Conservation (phyloP, 169 alveolate genomes). For the Eimeria falciformis region DNA sequence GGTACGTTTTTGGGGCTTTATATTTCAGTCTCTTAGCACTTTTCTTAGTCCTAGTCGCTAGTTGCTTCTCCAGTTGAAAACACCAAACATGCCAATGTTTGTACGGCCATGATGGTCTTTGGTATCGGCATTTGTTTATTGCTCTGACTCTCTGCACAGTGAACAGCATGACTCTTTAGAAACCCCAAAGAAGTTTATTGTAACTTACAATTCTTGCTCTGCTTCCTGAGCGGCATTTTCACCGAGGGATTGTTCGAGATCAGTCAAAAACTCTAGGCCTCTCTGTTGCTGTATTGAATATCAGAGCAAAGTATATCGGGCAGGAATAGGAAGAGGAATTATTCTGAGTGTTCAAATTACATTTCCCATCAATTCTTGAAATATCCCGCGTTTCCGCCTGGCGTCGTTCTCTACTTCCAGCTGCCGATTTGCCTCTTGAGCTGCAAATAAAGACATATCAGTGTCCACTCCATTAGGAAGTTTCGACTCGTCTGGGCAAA, state of each 20-base stretch:
- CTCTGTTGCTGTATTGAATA: background rate
- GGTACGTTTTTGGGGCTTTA: too few relatives aligned
- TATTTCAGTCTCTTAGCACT: too few relatives aligned
- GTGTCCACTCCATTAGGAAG: constrained; percentile 46
- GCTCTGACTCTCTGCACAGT: too few relatives aligned
- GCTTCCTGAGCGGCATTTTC: too few relatives aligned
- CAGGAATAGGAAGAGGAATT: background rate
- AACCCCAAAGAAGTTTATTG: too few relatives aligned
- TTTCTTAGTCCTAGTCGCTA: too few relatives aligned
- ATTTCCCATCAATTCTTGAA: background rate
- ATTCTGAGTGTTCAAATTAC: background rate
- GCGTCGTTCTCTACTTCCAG: background rate
- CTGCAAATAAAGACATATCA: constrained; percentile 23
- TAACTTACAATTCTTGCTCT: too few relatives aligned
- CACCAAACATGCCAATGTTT: too few relatives aligned
- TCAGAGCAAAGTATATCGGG: background rate
- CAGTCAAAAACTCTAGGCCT: background rate
- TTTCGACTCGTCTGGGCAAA: constrained; percentile 34
- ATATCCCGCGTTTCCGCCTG: background rate
- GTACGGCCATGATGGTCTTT: too few relatives aligned
- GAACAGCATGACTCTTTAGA: too few relatives aligned
- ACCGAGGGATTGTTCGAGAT: constrained; percentile 15
- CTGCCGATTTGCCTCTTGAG: background rate
- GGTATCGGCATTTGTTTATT: too few relatives aligned
- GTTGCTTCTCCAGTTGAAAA: too few relatives aligned